Conservation (phyloP, 2,329 filamentous ascomycete genomes). For the Fusarium devonianum region DNA sequence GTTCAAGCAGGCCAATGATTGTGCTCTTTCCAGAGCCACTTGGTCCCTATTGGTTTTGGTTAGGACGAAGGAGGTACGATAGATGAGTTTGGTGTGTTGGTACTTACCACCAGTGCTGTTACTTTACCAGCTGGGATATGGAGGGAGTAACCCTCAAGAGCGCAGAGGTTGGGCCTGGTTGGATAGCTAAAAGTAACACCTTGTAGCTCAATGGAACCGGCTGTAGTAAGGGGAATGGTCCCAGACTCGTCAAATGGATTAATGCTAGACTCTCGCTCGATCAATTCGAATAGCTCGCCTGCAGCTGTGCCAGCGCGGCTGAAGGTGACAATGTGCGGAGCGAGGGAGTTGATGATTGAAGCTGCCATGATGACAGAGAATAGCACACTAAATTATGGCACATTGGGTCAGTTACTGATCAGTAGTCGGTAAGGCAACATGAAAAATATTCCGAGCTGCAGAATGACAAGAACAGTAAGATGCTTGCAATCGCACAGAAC, state of each 20-base stretch:
- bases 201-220: constrained; percentile 21
- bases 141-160: constrained; percentile 62
- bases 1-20: constrained; percentile 69
- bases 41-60: no score
- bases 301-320: not conserved
- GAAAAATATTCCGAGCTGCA: no score
- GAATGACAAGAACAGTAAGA: no score
- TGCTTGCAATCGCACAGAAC: no score
- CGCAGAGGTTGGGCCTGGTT: constrained; percentile 61
- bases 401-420: constrained; percentile 5
- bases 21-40: constrained; percentile 74
- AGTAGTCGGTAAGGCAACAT: not conserved
- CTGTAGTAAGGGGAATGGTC: no score
- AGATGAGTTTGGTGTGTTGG: no score
- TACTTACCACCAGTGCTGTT: constrained; percentile 75
- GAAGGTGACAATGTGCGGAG: not conserved
- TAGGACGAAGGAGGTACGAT: no score
- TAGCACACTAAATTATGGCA: no score
- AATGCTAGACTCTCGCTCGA: no score
- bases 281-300: constrained; percentile 42
- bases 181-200: constrained; percentile 72
- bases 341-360: no score
- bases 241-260: no score
- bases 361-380: no score
- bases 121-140: constrained; percentile 64